These are phyloP conservation scores for Phytopythium litorale DNA, from an alignment of 352 stramenopile species.

Conservation along the genomic window DNA sequence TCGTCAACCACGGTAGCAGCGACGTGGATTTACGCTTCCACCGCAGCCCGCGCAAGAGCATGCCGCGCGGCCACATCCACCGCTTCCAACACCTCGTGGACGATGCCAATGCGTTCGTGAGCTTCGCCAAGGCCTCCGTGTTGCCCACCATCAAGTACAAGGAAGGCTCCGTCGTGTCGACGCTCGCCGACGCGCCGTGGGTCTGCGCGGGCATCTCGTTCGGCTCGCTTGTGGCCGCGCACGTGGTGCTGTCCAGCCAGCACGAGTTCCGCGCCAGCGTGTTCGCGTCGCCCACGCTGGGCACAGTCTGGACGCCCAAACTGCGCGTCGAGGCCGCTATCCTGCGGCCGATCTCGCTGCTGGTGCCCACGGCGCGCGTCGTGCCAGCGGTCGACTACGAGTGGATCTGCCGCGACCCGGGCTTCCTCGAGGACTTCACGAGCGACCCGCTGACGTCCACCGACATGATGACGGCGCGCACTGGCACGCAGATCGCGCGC, in stretches of 20 bases:
- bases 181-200: conserved; percentile 16
- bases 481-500: conserved; percentile 26
- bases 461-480: conserved; percentile 35
- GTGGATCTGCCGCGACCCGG: conserved; percentile 30
- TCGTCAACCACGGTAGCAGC: conserved; percentile 44
- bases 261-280: conserved; percentile 33
- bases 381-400: conserved; percentile 30
- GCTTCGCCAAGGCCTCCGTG: conserved; percentile 23
- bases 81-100: conserved; percentile 31
- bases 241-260: conserved; percentile 29
- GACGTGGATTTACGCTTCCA: conserved; percentile 15
- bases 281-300: conserved; percentile 27
- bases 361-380: conserved; percentile 28
- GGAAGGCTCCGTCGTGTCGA: conserved; percentile 7
- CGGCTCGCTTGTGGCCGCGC: conserved; percentile 28
- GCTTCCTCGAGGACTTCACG: conserved; percentile 27
- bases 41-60: not conserved
- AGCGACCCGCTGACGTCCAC: conserved; percentile 32
- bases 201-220: conserved; percentile 35
- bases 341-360: conserved; percentile 15
- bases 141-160: conserved; percentile 8
- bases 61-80: conserved; percentile 20
- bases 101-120: conserved; percentile 34
- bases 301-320: conserved; percentile 27
- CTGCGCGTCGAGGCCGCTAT: conserved; percentile 25